A percentile compares a stretch with the other conserved stretches of the same genome.
These are phyloP conservation scores for Kwoniella pini DNA, from an alignment of 768 basidiomycete species.

Conservation along the genomic window DNA sequence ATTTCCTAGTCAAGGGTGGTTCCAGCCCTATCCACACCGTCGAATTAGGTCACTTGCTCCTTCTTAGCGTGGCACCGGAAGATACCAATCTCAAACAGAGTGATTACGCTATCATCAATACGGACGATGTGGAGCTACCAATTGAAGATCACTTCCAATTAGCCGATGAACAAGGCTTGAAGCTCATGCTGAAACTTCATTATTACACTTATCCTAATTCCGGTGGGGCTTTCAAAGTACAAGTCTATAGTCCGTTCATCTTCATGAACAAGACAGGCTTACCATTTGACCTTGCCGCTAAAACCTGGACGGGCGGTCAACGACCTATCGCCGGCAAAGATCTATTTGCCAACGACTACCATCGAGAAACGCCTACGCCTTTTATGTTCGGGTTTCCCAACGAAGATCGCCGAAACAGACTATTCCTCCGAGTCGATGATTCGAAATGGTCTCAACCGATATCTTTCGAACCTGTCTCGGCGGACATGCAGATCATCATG, in stretches of 20 bases:
- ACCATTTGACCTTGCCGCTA: slow-evolving; percentile 71
- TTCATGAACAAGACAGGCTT: slow-evolving; percentile 89
- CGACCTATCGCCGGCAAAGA: slow-evolving; percentile 82
- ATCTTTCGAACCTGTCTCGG: slow-evolving; percentile 85
- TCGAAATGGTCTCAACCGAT: slow-evolving; percentile 86
- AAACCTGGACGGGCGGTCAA: slow-evolving; percentile 61
- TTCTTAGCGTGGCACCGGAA: slow-evolving; percentile 82
- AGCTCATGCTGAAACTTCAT: slow-evolving; percentile 78
- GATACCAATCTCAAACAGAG: slow-evolving; percentile 92
- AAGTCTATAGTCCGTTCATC: slow-evolving; percentile 87
- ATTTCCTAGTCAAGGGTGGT: slow-evolving; percentile 88
- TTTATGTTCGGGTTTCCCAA: slow-evolving; percentile 82
- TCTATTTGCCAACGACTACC: slow-evolving; percentile 58
- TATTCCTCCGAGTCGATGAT: slow-evolving; percentile 73
- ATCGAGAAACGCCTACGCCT: slow-evolving; percentile 61
- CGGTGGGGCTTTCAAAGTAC: slow-evolving; percentile 93
- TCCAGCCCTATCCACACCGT: slow-evolving; percentile 96
- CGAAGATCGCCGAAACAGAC: slow-evolving; percentile 76
- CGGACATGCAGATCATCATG: slow-evolving; percentile 79
- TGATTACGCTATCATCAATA: slow-evolving; percentile 96
- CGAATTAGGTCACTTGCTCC: slow-evolving; percentile 81
- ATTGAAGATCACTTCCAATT: slow-evolving; percentile 71
- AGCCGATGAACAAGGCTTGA: slow-evolving; percentile 71
- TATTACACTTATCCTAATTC: slow-evolving; percentile 78
- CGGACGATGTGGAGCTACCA: slow-evolving; percentile 87